These are phyloP conservation scores for Niebla homalea DNA, from an alignment of 495 filamentous ascomycete genomes.

Conservation along the genomic window DNA sequence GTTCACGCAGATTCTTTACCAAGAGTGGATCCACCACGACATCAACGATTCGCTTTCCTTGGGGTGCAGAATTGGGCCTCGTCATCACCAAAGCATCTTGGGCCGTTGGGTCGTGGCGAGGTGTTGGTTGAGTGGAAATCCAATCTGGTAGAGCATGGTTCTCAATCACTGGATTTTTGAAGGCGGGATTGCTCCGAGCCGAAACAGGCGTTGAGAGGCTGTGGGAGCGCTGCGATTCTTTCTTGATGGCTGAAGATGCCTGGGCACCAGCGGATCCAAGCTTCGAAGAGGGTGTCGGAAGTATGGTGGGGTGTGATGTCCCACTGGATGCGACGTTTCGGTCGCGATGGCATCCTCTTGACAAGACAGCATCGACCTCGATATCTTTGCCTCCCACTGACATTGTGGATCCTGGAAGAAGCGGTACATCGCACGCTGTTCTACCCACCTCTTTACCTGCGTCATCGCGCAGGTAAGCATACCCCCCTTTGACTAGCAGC, in stretches of 20 bases:
- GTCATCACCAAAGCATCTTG: slow-evolving; percentile 59
- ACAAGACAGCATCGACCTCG: slow-evolving; percentile 54
- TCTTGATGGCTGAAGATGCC: too few species aligned
- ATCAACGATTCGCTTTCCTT: slow-evolving; percentile 59
- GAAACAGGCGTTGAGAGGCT: too few species aligned
- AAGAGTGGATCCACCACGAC: slow-evolving; percentile 69
- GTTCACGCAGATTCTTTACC: slow-evolving; percentile 50
- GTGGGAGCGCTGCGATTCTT: too few species aligned
- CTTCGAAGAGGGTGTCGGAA: too few species aligned
- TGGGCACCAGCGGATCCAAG: slow-evolving; percentile 7
- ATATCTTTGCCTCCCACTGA: slow-evolving; percentile 61
- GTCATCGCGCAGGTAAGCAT: slow-evolving; percentile 49
- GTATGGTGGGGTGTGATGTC: too few species aligned
- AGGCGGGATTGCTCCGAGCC: slow-evolving; percentile 23
- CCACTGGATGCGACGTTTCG: too few species aligned
- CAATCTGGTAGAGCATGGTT: slow-evolving; percentile 36
- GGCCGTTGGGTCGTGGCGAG: slow-evolving; percentile 53
- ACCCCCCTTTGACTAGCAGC: slow-evolving; percentile 42
- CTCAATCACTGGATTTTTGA: slow-evolving; percentile 46
- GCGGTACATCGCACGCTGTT: slow-evolving; percentile 35
- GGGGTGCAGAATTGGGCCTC: slow-evolving; percentile 39
- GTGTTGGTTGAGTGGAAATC: slow-evolving; percentile 32
- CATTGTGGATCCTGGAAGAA: slow-evolving; percentile 49
- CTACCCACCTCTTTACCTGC: slow-evolving; percentile 57
- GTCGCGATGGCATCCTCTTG: slow-evolving; percentile 49